These are phyloP conservation scores for Angomonas deanei DNA, from an alignment of 208 protist species.

Conservation along the genomic window DNA sequence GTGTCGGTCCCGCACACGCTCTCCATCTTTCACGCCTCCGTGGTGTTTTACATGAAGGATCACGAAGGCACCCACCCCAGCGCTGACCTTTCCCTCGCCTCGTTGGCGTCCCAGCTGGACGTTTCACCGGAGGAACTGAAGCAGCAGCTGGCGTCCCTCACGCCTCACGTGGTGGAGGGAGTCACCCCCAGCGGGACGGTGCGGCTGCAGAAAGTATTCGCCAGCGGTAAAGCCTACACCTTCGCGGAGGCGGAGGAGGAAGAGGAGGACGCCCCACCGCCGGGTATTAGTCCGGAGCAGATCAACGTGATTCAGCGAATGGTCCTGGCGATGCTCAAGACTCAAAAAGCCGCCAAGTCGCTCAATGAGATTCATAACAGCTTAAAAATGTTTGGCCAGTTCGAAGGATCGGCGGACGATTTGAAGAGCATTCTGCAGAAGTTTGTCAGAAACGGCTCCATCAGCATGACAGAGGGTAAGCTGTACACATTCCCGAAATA, in stretches of 20 bases:
- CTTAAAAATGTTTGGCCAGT: constrained; percentile 75
- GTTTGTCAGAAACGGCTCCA: constrained; percentile 42
- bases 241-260: constrained; percentile 18
- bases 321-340: constrained; percentile 68
- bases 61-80: neutral
- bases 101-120: constrained; percentile 16
- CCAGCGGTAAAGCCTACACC: constrained; percentile 14
- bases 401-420: constrained; percentile 44
- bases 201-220: constrained; percentile 35
- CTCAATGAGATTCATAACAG: constrained; percentile 75
- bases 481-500: constrained; percentile 39
- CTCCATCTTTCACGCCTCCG: constrained; percentile 68
- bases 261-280: constrained; percentile 35
- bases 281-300: constrained; percentile 52
- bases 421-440: constrained; percentile 60
- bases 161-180: constrained; percentile 23
- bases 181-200: constrained; percentile 18
- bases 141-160: constrained; percentile 22
- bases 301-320: constrained; percentile 60
- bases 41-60: constrained; percentile 60
- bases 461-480: constrained; percentile 55
- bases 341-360: constrained; percentile 33
- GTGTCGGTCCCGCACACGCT: constrained; percentile 37
- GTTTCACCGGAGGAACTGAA: constrained; percentile 18
- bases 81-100: neutral